Conservation (phyloP, 139 green algal genomes). For the Closterium sp. region DNA sequence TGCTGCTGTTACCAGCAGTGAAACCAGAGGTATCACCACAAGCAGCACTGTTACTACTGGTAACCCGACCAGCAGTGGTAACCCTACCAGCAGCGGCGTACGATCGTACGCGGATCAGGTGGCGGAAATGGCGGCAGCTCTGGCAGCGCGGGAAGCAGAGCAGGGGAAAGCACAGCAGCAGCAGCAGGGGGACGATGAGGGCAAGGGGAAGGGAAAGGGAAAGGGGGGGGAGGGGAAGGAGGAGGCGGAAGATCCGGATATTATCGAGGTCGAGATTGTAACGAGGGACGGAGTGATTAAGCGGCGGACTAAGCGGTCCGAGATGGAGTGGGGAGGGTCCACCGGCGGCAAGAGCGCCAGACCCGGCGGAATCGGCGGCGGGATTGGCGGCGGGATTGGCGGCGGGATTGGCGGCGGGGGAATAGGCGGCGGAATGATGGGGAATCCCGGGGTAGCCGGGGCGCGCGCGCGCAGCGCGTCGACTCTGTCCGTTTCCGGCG, state of each 20-base stretch:
- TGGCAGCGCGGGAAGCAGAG: not conserved
- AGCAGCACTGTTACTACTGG: too few species aligned
- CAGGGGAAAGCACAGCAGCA: not conserved
- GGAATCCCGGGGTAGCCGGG: not conserved
- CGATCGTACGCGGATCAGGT: not conserved
- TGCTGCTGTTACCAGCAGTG: not conserved
- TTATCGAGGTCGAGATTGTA: slow-evolving; percentile 34
- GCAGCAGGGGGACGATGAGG: not conserved
- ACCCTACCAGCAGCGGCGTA: not conserved
- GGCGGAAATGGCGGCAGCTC: not conserved
- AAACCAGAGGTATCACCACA: not conserved
- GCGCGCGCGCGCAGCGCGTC: not conserved
- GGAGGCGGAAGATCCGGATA: not conserved
- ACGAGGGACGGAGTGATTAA: slow-evolving; percentile 34
- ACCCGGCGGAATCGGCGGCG: too few species aligned
- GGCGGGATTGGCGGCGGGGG: not conserved
- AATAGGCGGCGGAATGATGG: not conserved
- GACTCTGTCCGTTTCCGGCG: not conserved
- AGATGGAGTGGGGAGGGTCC: not conserved
- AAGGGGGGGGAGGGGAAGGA: not conserved
- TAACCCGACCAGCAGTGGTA: not conserved
- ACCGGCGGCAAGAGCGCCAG: not conserved
- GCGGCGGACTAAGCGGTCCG: not conserved
- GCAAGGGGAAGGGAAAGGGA: not conserved
- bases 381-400: too few species aligned